Base-by-base conservation (phyloP, 1,139 yeast genomes). In the Lodderomyces oxycetoniae region DNA sequence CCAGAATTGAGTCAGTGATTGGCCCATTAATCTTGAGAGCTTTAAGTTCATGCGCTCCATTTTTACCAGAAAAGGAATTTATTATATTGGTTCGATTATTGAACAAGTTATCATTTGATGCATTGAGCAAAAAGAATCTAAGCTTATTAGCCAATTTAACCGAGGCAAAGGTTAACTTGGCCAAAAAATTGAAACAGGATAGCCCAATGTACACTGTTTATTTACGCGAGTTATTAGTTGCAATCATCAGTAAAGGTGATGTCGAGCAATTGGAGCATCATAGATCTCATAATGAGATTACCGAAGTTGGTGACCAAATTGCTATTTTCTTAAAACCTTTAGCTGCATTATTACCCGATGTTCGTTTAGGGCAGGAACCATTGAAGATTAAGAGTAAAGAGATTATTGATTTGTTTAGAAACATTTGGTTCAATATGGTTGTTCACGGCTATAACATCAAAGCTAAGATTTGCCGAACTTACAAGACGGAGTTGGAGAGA, bases 371-470 rank as follows among this genome's bases (percentile, higher is more conserved):
- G 32, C 72, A 52, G 37, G 45, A 42, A 38, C 67, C 67, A 3
- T 55, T 67, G 37, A 42, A 50, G 20, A 55, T 77, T 17, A 53
- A 53, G 9, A 74, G 76, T 36, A 61, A 71, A 27, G 66, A 61
- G 11, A 68, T 75, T 2, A 61, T 74, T 35, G 64, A 73, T 30
- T 61, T 81, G 38, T 87, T 89, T 63, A 76, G 95, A 50, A 85
- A 91, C 55, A 78, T 87, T 32, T 93, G 99, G 99, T 88, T 85
- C 55, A 91, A 89, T 51, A 70, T 91, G 74, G 93, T 83, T 4
- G 86, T 89, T 28, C 96, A 91, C 57, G 98, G 98, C 0, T 88
- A 79, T 53, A 74, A 80, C 16, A 66, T 69, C 34, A 71, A 71
- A 33, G 79, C 95, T 0, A 66, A 67, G 10, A 63, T 78, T 48